Evolutionary conservation across 306 rosid genomes (phyloP).

Genomic region (Crotalaria pallida): DNA sequence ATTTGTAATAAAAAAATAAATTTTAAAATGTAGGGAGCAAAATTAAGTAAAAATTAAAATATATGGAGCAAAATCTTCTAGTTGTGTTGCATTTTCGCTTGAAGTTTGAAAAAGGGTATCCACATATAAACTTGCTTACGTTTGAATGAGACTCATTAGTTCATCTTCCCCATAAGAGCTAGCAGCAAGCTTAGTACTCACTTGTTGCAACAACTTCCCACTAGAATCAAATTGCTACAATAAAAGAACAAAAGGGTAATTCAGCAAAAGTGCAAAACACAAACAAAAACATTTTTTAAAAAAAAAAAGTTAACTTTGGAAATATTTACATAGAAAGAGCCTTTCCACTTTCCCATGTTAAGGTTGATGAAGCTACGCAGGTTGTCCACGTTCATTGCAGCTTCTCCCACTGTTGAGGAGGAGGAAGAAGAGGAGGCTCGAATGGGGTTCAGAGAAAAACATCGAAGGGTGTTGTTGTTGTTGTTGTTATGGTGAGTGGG

Average conservation of each 20-base stretch:
- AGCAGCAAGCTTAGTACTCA: conserved; percentile 73
- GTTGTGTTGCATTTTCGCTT: not conserved
- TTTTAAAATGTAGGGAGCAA: too few species aligned
- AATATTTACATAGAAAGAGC: conserved; percentile 64
- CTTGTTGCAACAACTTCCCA: conserved; percentile 71
- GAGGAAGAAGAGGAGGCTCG: conserved; percentile 20
- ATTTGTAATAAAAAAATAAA: not conserved
- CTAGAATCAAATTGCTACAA: conserved; percentile 79
- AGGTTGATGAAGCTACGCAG: conserved; percentile 59
- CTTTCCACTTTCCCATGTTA: conserved; percentile 79
- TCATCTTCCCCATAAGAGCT: conserved; percentile 94
- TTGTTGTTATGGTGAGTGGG: not conserved
- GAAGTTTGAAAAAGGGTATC: not conserved
- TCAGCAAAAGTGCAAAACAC: not conserved
- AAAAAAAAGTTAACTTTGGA: not conserved
- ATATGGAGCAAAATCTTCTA: not conserved
- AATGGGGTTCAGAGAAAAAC: not conserved
- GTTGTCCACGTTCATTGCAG: conserved; percentile 67
- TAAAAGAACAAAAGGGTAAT: not conserved
- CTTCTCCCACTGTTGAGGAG: conserved; percentile 37
- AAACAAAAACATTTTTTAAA: not conserved
- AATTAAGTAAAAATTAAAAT: too few species aligned
- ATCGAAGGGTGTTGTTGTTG: conserved; percentile 9
- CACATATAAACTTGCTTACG: conserved; percentile 40
- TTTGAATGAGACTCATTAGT: conserved; percentile 90